Evolutionary conservation across 2,329 filamentous ascomycete genomes (phyloP), one percentile per base, ranked within the genome.

Genomic region (Fusarium camptoceras): DNA sequence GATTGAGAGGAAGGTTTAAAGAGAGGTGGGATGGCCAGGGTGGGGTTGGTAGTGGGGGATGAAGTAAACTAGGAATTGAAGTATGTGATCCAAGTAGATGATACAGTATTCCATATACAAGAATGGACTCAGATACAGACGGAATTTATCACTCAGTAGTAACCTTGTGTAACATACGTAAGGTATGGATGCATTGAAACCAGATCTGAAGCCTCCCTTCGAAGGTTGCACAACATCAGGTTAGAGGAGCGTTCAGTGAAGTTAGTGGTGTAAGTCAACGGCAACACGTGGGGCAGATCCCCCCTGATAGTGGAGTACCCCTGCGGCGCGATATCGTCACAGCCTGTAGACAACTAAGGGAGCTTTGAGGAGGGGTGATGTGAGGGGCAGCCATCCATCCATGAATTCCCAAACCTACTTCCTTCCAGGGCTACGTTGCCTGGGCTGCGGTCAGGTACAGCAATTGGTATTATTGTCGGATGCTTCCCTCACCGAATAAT

Each of bases 11-110:
- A 71, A 47, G 54, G 27, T 42, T 46, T 28, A 34, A 48, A 43
- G 64, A 59, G 59, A 55, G 64, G 72, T 64, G 66, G 70, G 72
- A 72, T 74, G 70, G 53, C 61, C 6, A 74, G 58, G 41, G 64
- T 64, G 70, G 70, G 64, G 68, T 63, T 54, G 39, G 39, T 42
- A 44, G 58, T 22, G 25, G 30, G 31, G 41, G 30, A 28, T 8
- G 14, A 42, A 34, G 22, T 30, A 22, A 31, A 16, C 25, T n/a
- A 50, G 30, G 30, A 28, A 42, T 27, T 42, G 14, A 28, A 53
- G 24, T 16, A 6, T 39, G 27, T 51, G 18, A 37, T n/a, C 25
- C 30, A 24, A 15, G 31, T n/a, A 37, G 24, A 39, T 20, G 31
- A 20, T 24, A n/a, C n/a, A n/a, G n/a, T n/a, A 20, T 9, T 41